A percentile compares a stretch with the other conserved stretches of the same genome.
Evolutionary conservation across 768 basidiomycete species (phyloP).

Genomic region (Auriscalpium orientale): DNA sequence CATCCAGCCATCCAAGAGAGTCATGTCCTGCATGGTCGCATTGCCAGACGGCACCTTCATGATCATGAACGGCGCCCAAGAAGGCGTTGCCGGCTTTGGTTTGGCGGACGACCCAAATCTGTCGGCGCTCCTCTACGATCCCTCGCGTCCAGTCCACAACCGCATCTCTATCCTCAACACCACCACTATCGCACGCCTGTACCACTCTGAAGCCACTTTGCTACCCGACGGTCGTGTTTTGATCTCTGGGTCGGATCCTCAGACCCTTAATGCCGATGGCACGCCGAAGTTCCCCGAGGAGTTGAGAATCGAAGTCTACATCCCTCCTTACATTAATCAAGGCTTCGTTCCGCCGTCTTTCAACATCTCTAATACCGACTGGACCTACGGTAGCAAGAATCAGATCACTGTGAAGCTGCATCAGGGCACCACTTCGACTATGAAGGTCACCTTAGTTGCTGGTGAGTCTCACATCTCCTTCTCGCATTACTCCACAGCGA

Average conservation of each 20-base stretch:
- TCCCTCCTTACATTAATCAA: constrained; percentile 75
- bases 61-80: constrained; percentile 67
- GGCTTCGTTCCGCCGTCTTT: constrained; percentile 58
- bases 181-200: constrained; percentile 69
- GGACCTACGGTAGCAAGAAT: constrained; percentile 49
- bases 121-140: constrained; percentile 64
- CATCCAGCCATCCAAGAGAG: constrained; percentile 56
- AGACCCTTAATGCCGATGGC: constrained; percentile 36
- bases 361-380: constrained; percentile 52
- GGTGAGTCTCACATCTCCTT: constrained; percentile 31
- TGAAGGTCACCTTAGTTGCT: constrained; percentile 60
- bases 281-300: constrained; percentile 57
- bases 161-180: constrained; percentile 60
- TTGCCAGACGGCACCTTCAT: constrained; percentile 72
- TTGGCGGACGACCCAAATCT: constrained; percentile 58
- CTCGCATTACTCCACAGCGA: background rate
- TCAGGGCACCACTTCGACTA: constrained; percentile 33
- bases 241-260: constrained; percentile 70
- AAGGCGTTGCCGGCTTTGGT: constrained; percentile 70
- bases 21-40: constrained; percentile 68
- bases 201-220: constrained; percentile 71
- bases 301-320: constrained; percentile 72
- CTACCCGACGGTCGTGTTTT: constrained; percentile 70
- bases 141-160: constrained; percentile 45
- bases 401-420: constrained; percentile 38